Evolutionary conservation across 306 rosid genomes (phyloP), one percentile per base, ranked within the genome.

Genomic region (Trifolium subterraneum): DNA sequence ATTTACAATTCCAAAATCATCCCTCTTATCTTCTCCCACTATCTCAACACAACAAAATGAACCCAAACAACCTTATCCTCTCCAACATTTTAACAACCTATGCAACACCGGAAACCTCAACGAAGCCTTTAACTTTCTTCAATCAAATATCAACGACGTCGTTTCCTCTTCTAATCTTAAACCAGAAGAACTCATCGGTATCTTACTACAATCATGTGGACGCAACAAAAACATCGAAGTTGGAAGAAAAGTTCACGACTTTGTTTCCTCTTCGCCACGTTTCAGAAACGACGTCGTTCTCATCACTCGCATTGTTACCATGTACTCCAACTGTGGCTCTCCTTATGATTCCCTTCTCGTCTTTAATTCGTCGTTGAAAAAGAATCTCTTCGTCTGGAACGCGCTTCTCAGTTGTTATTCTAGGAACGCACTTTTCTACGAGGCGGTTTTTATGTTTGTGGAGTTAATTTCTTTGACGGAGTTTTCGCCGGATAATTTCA

Each of bases 361-460:
- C 25, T 93, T 93, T 68, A 80, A 87, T 4, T 74, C 80, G 7
- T 59, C 83, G 8, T 50, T 8, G 79, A 77, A 41, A 41, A 93
- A 79, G 86, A 85, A 89, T 64, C 70, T 89, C 67, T 82, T 86
- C 8, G 82, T 73, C 42, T 90, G 92, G 90, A 93, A 93, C 74
- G 97, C 98, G 47, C 93, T 93, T 59, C 48, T 89, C 20, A 93
- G 97, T 69, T 85, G 83, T 20, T 90, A 87, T 69, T 22, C 80
- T 1, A 85, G 82, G 35, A 93, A 93, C 72, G 78, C 73, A 58
- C 97, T 93, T 35, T 80, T 78, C 68, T 69, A 16, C 7, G 86
- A 82, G 15, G 87, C 87, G 11, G 39, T 90, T 60, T 66, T 8
- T 2, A 23, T 70, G n/a, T 93, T 88, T 70, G 33, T 82, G 0